Base-by-base conservation (phyloP, 345 rosid genomes). In the Murraya paniculata region DNA sequence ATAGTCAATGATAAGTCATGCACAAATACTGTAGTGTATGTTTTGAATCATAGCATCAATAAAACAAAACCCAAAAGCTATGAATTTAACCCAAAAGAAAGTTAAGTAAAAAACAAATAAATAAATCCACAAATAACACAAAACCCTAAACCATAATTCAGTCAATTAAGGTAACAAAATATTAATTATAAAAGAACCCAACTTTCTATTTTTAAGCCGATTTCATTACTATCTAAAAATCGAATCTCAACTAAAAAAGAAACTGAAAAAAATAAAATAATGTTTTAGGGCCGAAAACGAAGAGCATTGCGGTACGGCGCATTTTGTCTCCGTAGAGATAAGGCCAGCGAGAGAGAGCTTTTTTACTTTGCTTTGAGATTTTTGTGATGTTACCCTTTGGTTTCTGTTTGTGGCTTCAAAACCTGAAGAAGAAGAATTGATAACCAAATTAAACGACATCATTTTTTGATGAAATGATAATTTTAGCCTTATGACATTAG, bases 321-420 rank as follows among this genome's bases (percentile, higher is more conserved):
- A 53, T 56, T 50, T 65, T 53, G 72, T 2, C 62, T 45, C 22
- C 53, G 50, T 11, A 53, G 53, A 64, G 9, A 50, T 22, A 33
- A 24, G 65, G 72, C 78, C 78, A 75, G 78, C 64, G 76, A 58
- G 35, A 10, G 35, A 35, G 38, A 18, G 14, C 6, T 4, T 39
- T 50, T 69, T 8, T 25, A 24, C 59, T 33, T 64, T 1, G 68
- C 8, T 48, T 48, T 48, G 19, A 48, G 55, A 48, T 48, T 14
- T 16, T 48, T 48, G 55, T 4, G 55, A 48, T 48, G 18, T 14
- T 16, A 48, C 14, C 4, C 55, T 48, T 48, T 48, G 21, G 55
- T 28, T 39, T 56, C 30, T n/a, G 24, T 24, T 28, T 75, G 64
- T 55, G 64, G 72, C 72, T 75, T 48, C 35, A 53, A 75, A 33